Evolutionary conservation across 192 early-diverging fungal genomes (phyloP).

Genomic region (Backusella morwellensis): DNA sequence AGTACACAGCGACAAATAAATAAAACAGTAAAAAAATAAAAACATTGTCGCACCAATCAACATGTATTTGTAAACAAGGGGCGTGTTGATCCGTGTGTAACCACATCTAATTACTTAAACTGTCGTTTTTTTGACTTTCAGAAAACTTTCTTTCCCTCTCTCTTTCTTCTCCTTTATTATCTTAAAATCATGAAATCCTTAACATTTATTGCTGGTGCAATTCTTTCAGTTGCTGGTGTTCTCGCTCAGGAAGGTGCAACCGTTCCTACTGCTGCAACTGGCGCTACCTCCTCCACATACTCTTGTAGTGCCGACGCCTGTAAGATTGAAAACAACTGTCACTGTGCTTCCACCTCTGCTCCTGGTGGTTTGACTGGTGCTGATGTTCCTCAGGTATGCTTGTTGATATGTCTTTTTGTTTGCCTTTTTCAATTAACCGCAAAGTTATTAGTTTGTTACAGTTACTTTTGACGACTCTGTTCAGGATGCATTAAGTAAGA

Average conservation of each 20-base stretch:
- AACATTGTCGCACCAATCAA: background rate
- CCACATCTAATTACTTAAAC: background rate
- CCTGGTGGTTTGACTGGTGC: constrained; percentile 46
- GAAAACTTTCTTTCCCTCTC: background rate
- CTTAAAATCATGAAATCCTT: background rate
- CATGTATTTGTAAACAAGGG: background rate
- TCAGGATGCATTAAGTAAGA: constrained; percentile 28
- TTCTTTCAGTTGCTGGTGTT: constrained; percentile 1
- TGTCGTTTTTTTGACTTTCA: constrained; percentile 1
- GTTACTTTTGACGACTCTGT: constrained; percentile 67
- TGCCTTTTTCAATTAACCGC: background rate
- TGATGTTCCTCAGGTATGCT: constrained; percentile 41
- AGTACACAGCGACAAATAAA: background rate
- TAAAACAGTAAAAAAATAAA: background rate
- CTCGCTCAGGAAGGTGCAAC: constrained; percentile 32
- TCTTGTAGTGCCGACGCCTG: constrained; percentile 46
- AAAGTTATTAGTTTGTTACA: constrained; percentile 42
- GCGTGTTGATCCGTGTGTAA: background rate
- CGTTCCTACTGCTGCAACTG: background rate
- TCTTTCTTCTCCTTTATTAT: background rate
- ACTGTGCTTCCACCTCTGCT: constrained; percentile 45
- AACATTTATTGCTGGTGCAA: constrained; percentile 6
- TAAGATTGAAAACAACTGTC: constrained; percentile 42
- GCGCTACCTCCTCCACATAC: constrained; percentile 5
- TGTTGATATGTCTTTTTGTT: background rate